Evolutionary conservation across 192 early-diverging fungal species (phyloP).

Genomic region (Linderina pennispora): DNA sequence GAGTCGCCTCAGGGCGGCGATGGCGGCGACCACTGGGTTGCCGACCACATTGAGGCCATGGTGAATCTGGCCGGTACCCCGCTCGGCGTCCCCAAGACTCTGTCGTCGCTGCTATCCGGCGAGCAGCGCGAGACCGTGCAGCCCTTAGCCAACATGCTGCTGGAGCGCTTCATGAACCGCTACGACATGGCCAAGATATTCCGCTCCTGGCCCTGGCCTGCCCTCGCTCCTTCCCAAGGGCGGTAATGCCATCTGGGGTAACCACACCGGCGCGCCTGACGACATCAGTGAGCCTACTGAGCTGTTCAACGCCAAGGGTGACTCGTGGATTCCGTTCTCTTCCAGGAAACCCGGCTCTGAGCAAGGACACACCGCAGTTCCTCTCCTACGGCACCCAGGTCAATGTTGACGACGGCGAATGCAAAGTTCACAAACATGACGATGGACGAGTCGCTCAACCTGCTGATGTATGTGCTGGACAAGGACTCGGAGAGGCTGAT

Average conservation of each 20-base stretch:
- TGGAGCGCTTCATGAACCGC: conserved; percentile 80
- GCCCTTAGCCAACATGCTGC: conserved; percentile 65
- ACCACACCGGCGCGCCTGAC: conserved; percentile 59
- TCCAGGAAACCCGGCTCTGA: neutral
- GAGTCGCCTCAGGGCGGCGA: conserved; percentile 60
- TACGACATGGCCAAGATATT: conserved; percentile 68
- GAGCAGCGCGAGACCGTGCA: conserved; percentile 85
- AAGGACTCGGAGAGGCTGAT: conserved; percentile 48
- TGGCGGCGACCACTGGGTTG: conserved; percentile 68
- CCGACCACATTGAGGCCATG: conserved; percentile 69
- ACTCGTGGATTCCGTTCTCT: no score
- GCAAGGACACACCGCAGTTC: no score
- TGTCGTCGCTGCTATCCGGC: conserved; percentile 65
- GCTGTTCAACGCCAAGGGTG: no score
- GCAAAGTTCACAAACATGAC: conserved; percentile 26
- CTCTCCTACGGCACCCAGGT: conserved; percentile 53
- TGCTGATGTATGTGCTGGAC: conserved; percentile 52
- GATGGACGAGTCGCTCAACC: conserved; percentile 42
- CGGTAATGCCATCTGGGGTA: conserved; percentile 76
- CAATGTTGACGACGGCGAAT: conserved; percentile 33
- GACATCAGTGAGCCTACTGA: conserved; percentile 33
- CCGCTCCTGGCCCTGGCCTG: conserved; percentile 76
- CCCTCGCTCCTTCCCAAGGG: conserved; percentile 79
- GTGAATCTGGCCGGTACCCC: conserved; percentile 84
- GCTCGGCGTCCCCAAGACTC: conserved; percentile 79